Base-by-base conservation (phyloP, 768 basidiomycete species). In the Tylopilus balloui region DNA sequence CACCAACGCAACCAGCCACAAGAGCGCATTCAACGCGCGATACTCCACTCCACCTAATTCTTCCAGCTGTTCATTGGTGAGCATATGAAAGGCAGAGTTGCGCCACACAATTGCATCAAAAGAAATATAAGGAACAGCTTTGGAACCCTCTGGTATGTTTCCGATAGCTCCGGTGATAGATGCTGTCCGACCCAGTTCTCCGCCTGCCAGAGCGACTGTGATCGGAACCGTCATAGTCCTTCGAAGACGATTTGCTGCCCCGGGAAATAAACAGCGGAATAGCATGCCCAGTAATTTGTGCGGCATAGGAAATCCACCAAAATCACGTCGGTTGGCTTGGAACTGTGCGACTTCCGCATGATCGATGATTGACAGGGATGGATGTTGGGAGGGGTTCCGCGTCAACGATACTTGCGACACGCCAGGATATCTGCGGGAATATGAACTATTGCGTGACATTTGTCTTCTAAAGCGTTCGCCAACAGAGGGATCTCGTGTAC, bases 41-140 rank as follows among this genome's bases (percentile, higher is more conserved):
- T 89, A 98, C 65, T 99, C 95, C 7, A 96, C 86, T 17, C 95
- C 94, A 4, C 93, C 93, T 5, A 98, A 71, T 65, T 96, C 92
- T 56, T 95, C 92, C 57, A 89, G 71, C 60, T 97, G 88, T 40
- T 92, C 90, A 17, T 78, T 75, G 0, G 84, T 88, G 45, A 95
- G 69, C 55, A 66, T 71, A 31, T 78, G 76, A 55, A 90, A 90
- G 3, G 71, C 70, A 3, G 87, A 91, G 63, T 94, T 95, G 28
- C 83, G 77, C 0, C 91, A 88, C n/a, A 93, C 89, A 3, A 79
- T 63, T 0, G 91, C 88, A 38, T 90, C 81, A 62, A 96, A 97
- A 1, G 83, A 78, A 50, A 97, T 84, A 65, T 97, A 97, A 0
- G 87, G 72, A 3, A 87, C 92, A 1, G 69, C 64, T 54, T 70